Evolutionary conservation across 805 yeast species (phyloP), one percentile per base, ranked within the genome.

Genomic region (Spathaspora arborariae): DNA sequence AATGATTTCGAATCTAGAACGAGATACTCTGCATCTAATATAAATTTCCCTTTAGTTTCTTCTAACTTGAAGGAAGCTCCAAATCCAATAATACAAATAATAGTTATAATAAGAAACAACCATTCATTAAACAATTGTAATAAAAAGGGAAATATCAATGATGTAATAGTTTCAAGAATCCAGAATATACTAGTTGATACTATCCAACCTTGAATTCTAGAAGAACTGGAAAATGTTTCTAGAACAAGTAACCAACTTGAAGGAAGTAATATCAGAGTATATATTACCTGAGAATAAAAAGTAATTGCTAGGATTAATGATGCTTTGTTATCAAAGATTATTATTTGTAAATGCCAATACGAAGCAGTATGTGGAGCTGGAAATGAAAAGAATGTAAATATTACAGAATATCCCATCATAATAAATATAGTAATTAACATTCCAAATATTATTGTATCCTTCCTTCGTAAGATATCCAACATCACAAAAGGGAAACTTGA

Each of bases 161-260:
- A 69, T 44, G 74, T 56, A 0, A 56, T 26, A 18, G 69, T 69
- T 50, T 65, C 70, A 6, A 70, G 48, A 1, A 63, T 49, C 81
- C 81, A 78, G 2, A 78, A 74, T 11, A 67, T 57, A 20, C 74
- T 58, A 72, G 75, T 71, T 40, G 78, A 70, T 4, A 77, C 50
- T 0, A 80, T 64, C 20, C 72, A 59, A 0, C 80, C 81, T 51
- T 74, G 76, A 0, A 75, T 61, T 49, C 78, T 72, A 1, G 76
- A 72, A 21, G 61, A 60, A 1, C 59, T 59, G 0, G 79, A 78
- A 38, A 80, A 69, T 4, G 78, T 58, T 52, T 80, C 84, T 42
- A 73, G 69, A 4, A 78, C 68, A 53, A 76, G 79, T 18, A 79
- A 56, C 78, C 77, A 72, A 27, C 80, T 70, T 2, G 71, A 71